Base-by-base conservation (phyloP, 768 basidiomycete species). In the Boletus sp. region DNA sequence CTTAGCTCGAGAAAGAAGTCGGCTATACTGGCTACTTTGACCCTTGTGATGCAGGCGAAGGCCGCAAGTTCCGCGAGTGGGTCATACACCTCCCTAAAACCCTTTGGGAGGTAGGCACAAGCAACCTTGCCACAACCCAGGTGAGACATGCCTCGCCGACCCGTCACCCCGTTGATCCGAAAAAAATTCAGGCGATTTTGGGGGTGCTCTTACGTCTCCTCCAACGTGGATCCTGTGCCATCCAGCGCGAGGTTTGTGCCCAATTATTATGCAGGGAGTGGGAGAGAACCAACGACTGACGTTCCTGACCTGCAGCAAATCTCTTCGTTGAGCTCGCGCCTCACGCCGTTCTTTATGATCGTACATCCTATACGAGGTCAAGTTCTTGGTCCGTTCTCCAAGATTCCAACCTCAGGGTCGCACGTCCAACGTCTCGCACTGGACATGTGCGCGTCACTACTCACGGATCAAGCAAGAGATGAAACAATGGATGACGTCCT, bases 261-360 rank as follows among this genome's bases (percentile, higher is more conserved):
- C 49, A 18, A 44, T 37, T 48, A 17, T 17, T 52, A 54, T 32
- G 29, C 9, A 35, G 37, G 47, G 15, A 44, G 20, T 50, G 29
- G 47, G 47, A 46, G 55, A 29, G 53, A 56, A 55, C 39, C 30
- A 33, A 55, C 36, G 51, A 53, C 47, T 60, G 50, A 64, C 36
- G 50, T 45, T 51, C 58, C 57, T 66, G 56, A 58, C 58, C 36
- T 45, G 33, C 70, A 87, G 86, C 70, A 76, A n/a, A 68, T 83
- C 60, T 47, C 72, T 39, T 65, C 76, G 45, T 71, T 93, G 47
- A 76, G 78, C 56, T 78, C 83, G 17, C 84, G 87, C 24, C 76
- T 96, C 7, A 73, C 80, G 10, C 93, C 94, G 18, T 97, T 85
- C 74, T 98, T 97, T 74, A 78, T 77, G 65, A 79, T 95, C 45